These are phyloP conservation scores for Leishmania mexicana DNA, from an alignment of 208 protist species.

Conservation along the genomic window DNA sequence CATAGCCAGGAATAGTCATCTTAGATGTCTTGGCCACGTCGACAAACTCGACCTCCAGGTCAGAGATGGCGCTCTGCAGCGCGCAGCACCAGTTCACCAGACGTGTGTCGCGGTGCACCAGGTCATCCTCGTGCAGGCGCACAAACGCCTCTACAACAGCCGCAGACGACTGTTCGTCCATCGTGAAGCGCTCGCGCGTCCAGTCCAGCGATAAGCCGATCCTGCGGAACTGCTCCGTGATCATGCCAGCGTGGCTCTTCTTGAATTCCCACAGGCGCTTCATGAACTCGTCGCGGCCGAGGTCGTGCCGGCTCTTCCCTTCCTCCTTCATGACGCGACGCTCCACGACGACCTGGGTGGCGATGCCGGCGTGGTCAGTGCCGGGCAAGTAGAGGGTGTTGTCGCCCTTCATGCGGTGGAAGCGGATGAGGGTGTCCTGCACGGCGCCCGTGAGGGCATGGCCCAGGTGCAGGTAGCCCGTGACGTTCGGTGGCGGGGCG, in stretches of 20 bases:
- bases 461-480: conserved; percentile 99
- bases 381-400: conserved; percentile 99
- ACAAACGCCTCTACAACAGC: conserved; percentile 98
- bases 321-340: conserved; percentile 93
- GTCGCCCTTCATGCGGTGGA: conserved; percentile 97
- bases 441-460: conserved; percentile 98
- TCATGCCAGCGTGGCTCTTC: conserved; percentile 94
- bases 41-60: conserved; percentile 98
- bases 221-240: conserved; percentile 95
- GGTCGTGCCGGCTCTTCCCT: conserved; percentile 93
- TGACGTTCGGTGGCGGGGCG: conserved; percentile 99
- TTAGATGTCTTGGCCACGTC: conserved; percentile 85
- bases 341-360: conserved; percentile 99
- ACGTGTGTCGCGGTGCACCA: conserved; percentile 97
- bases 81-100: conserved; percentile 99
- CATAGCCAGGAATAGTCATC: conserved; percentile 90
- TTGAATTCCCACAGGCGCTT: conserved; percentile 99
- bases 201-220: conserved; percentile 99
- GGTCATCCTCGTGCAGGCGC: conserved; percentile 94
- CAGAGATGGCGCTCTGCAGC: conserved; percentile 99
- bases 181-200: conserved; percentile 98
- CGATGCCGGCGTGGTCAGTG: conserved; percentile 99
- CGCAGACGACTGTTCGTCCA: conserved; percentile 94
- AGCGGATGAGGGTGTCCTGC: conserved; percentile 96
- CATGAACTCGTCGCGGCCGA: conserved; percentile 97